Percentiles rank a stretch among this genome's conserved stretches.
These are phyloP conservation scores for Suillus spraguei DNA, from an alignment of 768 basidiomycete species.

Conservation along the genomic window DNA sequence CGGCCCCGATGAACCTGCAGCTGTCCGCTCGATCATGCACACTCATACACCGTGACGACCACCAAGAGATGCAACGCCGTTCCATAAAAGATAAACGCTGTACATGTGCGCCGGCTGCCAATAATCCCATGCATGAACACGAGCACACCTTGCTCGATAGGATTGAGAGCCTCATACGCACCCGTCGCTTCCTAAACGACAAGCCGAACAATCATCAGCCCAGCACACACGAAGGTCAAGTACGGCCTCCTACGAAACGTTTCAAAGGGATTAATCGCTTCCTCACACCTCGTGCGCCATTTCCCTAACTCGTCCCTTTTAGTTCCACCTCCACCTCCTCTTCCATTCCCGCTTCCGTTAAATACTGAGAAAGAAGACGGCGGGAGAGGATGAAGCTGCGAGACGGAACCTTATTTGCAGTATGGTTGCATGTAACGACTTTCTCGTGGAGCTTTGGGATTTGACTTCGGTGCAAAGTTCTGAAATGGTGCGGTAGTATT, in stretches of 20 bases:
- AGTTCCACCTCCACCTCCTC: slow-evolving; percentile 38
- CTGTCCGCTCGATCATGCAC: slow-evolving; percentile 54
- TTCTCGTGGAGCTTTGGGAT: slow-evolving; percentile 97
- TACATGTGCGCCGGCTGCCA: slow-evolving; percentile 85
- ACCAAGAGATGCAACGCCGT: slow-evolving; percentile 79
- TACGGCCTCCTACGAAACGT: slow-evolving; percentile 81
- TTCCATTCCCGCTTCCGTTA: slow-evolving; percentile 40
- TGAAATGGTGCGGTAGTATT: slow-evolving; percentile 92
- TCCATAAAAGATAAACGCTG: slow-evolving; percentile 88
- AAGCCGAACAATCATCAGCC: slow-evolving; percentile 8
- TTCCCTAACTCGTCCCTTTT: slow-evolving; percentile 78
- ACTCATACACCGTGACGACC: slow-evolving; percentile 78
- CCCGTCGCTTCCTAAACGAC: slow-evolving; percentile 85
- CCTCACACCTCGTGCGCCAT: slow-evolving; percentile 91
- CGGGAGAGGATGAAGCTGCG: slow-evolving; percentile 73
- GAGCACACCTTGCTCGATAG: slow-evolving; percentile 87
- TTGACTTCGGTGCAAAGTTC: slow-evolving; percentile 94
- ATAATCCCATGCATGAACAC: slow-evolving; percentile 83
- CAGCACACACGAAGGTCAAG: not conserved
- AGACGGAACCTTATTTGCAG: slow-evolving; percentile 68
- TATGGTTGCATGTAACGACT: slow-evolving; percentile 98
- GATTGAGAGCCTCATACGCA: slow-evolving; percentile 89
- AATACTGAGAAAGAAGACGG: slow-evolving; percentile 28
- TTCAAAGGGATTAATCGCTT: slow-evolving; percentile 98
- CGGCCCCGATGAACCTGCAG: slow-evolving; percentile 54